Evolutionary conservation across 139 green algal species (phyloP), one percentile per base, ranked within the genome.

Genomic region (Tetratostichococcus sp.): DNA sequence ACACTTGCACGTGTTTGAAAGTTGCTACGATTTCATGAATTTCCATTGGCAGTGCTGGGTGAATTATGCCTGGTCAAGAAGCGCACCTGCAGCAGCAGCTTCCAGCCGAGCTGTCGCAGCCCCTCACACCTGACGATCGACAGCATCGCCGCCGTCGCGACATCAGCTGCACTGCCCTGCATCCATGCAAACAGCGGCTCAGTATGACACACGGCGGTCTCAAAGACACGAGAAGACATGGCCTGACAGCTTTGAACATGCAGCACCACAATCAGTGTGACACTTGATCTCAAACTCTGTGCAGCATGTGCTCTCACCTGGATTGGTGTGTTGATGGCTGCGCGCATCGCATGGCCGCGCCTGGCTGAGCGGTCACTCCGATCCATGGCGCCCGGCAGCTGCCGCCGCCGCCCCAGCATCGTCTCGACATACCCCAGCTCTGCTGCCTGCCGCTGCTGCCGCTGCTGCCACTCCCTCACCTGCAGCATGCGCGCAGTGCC

Each of bases 281-380:
- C n/a, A n/a, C 39, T 50, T 6, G 8, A 11, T 50, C 39, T 11
- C 39, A 50, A 50, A 50, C 39, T 21, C 39, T 6, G 39, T 50
- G 39, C 39, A n/a, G 26, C 26, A 11, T 28, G 31, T 8, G 33
- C 8, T 14, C 39, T 26, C 14, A 62, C 50, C 50, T 86, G 82
- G 79, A 99, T 97, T 66, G 95, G 95, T 0, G 95, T 98, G 88
- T 99, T 99, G 87, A 99, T 99, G 31, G 95, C 91, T 0, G 94
- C 94, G 25, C 95, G 87, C 85, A 95, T 42, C 30, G 84, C 84
- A 65, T 89, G 86, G 32, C 72, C 77, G 62, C 67, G 67, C 43
- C 57, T 65, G 5, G 71, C 14, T 8, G 50, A 62, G 21, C 75
- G 33, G 4, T 42, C 77, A 42, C 43, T 74, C 30, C 62, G 76